Evolutionary conservation across 805 yeast species (phyloP).

Genomic region (Candida boleticola): DNA sequence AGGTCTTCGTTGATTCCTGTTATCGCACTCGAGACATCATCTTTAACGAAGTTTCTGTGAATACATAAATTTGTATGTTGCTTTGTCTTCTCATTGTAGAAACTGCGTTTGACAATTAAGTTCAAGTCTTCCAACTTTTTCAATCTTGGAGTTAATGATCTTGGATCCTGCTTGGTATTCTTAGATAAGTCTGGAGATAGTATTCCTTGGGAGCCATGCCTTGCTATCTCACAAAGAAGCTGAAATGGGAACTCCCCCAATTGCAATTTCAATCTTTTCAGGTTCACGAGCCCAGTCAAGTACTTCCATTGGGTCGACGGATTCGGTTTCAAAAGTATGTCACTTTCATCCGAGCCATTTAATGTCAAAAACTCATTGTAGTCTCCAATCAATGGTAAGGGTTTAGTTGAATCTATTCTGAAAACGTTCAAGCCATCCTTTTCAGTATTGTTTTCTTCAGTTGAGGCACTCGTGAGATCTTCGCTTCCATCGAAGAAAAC

Average conservation of each 20-base stretch:
- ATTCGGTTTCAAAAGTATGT: slow-evolving; percentile 34
- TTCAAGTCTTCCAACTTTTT: slow-evolving; percentile 51
- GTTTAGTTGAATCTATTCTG: slow-evolving; percentile 12
- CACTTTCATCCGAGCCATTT: slow-evolving; percentile 14
- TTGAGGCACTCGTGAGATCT: not conserved
- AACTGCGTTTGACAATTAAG: slow-evolving; percentile 41
- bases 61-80: slow-evolving; percentile 54
- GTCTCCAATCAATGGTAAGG: slow-evolving; percentile 12
- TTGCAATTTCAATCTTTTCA: slow-evolving; percentile 46
- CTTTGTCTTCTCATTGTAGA: slow-evolving; percentile 35
- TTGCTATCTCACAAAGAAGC: slow-evolving; percentile 61
- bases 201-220: slow-evolving; percentile 54
- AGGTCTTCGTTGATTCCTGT: slow-evolving; percentile 21
- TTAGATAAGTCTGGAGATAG: slow-evolving; percentile 55
- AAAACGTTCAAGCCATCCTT: slow-evolving; percentile 14
- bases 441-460: slow-evolving; percentile 7
- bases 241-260: slow-evolving; percentile 55
- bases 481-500: slow-evolving; percentile 20
- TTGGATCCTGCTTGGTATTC: slow-evolving; percentile 64
- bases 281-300: slow-evolving; percentile 49
- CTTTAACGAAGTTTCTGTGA: slow-evolving; percentile 45
- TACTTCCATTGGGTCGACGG: slow-evolving; percentile 57
- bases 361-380: slow-evolving; percentile 16
- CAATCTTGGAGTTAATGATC: slow-evolving; percentile 65
- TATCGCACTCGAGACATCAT: slow-evolving; percentile 20